phyloP scores from a whole-genome alignment of 2,329 filamentous ascomycete species.

The Colletotrichum limetticola region DNA sequence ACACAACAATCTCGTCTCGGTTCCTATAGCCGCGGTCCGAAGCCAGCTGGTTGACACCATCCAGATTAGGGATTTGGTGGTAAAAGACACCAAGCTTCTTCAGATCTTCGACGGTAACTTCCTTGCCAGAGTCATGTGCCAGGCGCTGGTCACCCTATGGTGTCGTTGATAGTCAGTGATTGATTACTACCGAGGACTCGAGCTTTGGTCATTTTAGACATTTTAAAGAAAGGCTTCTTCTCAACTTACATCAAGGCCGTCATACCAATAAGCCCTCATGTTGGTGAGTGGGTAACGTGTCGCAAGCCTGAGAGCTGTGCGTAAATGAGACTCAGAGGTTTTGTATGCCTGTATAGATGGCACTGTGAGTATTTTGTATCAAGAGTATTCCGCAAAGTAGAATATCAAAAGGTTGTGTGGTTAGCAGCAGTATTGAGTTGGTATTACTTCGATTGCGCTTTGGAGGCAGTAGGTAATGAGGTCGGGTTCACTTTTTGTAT shows the following conservation, averaged over 20 bases:
- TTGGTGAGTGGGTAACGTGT: constrained; percentile 33
- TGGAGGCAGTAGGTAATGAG: not conserved
- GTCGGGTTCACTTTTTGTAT: not conserved
- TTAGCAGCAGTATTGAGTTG: not conserved
- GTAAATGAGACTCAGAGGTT: not conserved
- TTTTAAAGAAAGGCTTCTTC: not conserved
- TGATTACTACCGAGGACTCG: not conserved
- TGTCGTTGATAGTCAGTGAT: not conserved
- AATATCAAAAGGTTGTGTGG: not conserved
- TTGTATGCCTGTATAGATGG: not conserved
- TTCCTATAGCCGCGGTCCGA: constrained; percentile 86
- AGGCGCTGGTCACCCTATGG: constrained; percentile 90
- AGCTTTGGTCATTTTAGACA: not conserved
- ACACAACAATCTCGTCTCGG: constrained; percentile 92
- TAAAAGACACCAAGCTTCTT: constrained; percentile 83
- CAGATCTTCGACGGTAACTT: constrained; percentile 74
- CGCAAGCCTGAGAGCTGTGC: not conserved
- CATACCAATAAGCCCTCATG: constrained; percentile 70
- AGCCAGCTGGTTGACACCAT: constrained; percentile 80
- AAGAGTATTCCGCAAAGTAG: not conserved
- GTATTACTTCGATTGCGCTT: not conserved
- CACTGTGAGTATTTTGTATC: not conserved
- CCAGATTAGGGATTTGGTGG: constrained; percentile 72
- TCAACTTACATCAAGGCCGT: constrained; percentile 61
- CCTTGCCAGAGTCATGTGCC: constrained; percentile 85